These are phyloP conservation scores for Naganishia liquefaciens DNA, from an alignment of 1,284 basidiomycete species.

Conservation along the genomic window DNA sequence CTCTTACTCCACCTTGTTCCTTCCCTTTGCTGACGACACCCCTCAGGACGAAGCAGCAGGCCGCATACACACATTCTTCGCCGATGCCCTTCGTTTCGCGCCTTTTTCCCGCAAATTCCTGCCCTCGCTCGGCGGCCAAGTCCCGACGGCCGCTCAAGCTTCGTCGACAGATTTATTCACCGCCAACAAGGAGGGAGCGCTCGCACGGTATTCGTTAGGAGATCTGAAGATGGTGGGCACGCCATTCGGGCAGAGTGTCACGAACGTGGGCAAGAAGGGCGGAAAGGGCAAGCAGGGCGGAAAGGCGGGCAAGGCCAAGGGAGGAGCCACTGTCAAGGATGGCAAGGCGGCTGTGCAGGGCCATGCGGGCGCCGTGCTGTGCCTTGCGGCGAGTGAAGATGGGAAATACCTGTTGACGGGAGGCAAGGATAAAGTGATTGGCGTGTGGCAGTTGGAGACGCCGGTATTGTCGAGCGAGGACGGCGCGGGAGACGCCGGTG, in stretches of 20 bases:
- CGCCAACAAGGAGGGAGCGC: constrained; percentile 79
- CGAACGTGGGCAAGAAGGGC: constrained; percentile 9
- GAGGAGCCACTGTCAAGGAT: constrained; percentile 37
- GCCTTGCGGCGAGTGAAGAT: constrained; percentile 80
- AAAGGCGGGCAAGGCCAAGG: constrained; percentile 47
- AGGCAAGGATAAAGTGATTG: constrained; percentile 76
- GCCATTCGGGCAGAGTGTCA: constrained; percentile 61
- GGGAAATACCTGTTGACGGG: constrained; percentile 82
- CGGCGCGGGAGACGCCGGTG: constrained; percentile 49
- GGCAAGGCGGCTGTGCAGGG: constrained; percentile 58
- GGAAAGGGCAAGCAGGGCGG: constrained; percentile 61
- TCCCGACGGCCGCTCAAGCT: constrained; percentile 42
- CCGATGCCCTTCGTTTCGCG: constrained; percentile 20
- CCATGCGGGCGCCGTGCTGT: constrained; percentile 81
- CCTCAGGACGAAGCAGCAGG: constrained; percentile 51
- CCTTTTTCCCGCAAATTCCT: constrained; percentile 38
- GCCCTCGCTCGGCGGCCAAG: constrained; percentile 33
- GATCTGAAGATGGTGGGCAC: constrained; percentile 60
- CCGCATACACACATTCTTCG: constrained; percentile 47
- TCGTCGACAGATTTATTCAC: constrained; percentile 65
- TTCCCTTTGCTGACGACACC: neutral
- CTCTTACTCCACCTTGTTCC: neutral
- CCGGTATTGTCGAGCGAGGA: constrained; percentile 49
- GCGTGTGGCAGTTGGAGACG: constrained; percentile 71
- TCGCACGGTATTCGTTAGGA: constrained; percentile 74